phyloP scores from a whole-genome alignment of 2,329 filamentous ascomycete species.

The Pseudogymnoascus sp. region DNA sequence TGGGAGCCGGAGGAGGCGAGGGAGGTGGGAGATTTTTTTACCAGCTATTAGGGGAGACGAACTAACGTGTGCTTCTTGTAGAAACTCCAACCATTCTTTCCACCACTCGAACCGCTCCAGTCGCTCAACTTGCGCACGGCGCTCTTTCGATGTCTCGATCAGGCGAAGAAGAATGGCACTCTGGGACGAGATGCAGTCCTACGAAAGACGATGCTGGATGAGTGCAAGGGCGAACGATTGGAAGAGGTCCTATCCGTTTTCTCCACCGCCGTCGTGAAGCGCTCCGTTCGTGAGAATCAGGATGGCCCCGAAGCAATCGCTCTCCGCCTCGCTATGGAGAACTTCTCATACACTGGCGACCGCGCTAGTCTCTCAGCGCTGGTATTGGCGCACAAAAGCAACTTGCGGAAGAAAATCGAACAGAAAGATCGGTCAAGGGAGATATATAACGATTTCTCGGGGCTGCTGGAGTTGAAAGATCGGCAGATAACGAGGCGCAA shows the following conservation, averaged over 20 bases:
- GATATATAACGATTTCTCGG: constrained; percentile 57
- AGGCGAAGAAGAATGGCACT: constrained; percentile 79
- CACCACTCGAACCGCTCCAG: constrained; percentile 81
- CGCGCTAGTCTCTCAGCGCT: constrained; percentile 56
- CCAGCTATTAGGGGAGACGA: constrained; percentile 11
- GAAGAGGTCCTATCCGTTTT: constrained; percentile 81
- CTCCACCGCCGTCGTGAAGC: constrained; percentile 75
- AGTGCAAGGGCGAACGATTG: constrained; percentile 86
- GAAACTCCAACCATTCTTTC: constrained; percentile 88
- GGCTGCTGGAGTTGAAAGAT: constrained; percentile 58
- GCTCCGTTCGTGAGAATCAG: constrained; percentile 44
- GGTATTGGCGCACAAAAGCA: constrained; percentile 65
- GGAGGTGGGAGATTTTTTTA: constrained; percentile 46
- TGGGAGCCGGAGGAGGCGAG: constrained; percentile 74
- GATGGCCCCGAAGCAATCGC: constrained; percentile 42
- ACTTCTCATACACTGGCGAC: constrained; percentile 49
- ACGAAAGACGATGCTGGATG: constrained; percentile 92
- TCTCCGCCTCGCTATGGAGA: constrained; percentile 51
- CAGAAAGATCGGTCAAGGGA: constrained; percentile 53
- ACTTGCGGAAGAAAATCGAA: constrained; percentile 52
- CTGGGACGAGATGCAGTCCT: constrained; percentile 74
- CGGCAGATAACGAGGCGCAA: constrained; percentile 48
- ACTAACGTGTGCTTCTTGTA: constrained; percentile 10
- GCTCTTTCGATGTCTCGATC: constrained; percentile 72
- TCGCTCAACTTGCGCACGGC: constrained; percentile 84